Evolutionary conservation across 345 rosid species (phyloP), one percentile per base, ranked within the genome.

Genomic region (Lenwebbia sp.): DNA sequence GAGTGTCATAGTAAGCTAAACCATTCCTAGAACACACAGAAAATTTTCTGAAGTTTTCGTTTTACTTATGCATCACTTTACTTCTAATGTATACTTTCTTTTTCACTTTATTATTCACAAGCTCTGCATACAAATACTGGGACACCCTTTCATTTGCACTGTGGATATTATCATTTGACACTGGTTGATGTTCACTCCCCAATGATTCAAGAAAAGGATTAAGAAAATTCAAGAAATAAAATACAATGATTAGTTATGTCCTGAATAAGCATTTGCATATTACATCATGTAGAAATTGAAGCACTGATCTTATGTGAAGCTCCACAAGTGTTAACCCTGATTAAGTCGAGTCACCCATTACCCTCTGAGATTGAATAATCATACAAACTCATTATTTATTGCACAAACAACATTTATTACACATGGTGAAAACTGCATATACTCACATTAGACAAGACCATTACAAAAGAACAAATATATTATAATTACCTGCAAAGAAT

Each of bases 401-500:
- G 81, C 81, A 37, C 81, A 70, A 70, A 37, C 47, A 37, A 37
- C 81, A 37, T 37, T 10, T 70, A 70, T 70, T 10, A 37, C 14
- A 10, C 81, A 19, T 37, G 81, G 47, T 70, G 47, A 37, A 70
- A 70, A 70, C 13, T 70, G 47, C 81, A 70, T 10, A 70, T 19
- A 37, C 81, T 70, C 26, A 37, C 47, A 70, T 19, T 37, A 37
- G 47, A 70, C 13, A 19, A 70, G 81, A 70, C 25, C 47, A 37
- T 58, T 58, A 54, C 76, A 17, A 54, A 54, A 54, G 37, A 37
- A 33, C 37, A 53, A 87, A 19, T 19, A 78, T 84, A 23, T 41
- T 40, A 57, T 37, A 86, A 13, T 87, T 86, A 95, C 99, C 96
- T 93, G 98, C 89, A 96, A 92, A 57, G 96, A 94, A 88, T 90